Conservation (phyloP, 1,284 basidiomycete genomes). For the Cutaneotrichosporon dermatis region DNA sequence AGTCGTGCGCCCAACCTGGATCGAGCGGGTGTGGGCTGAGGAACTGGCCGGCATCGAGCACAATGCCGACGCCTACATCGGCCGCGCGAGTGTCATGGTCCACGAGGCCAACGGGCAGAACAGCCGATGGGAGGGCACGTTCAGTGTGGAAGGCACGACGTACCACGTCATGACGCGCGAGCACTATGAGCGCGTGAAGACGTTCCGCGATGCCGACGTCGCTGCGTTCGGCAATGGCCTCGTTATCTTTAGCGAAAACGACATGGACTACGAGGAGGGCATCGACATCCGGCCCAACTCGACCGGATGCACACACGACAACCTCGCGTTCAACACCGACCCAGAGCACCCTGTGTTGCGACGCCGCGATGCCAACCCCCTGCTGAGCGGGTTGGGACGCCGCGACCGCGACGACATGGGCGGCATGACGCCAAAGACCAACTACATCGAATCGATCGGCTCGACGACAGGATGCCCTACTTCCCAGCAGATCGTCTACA, state of each 20-base stretch:
- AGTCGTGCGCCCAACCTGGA: constrained; percentile 57
- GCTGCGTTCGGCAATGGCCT: constrained; percentile 55
- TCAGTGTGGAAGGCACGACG: constrained; percentile 62
- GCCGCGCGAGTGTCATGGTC: constrained; percentile 68
- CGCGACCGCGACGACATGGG: constrained; percentile 28
- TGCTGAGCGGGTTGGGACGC: neutral
- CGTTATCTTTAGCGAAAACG: constrained; percentile 59
- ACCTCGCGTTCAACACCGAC: constrained; percentile 63
- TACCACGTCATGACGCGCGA: constrained; percentile 70
- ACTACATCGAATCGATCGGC: constrained; percentile 66
- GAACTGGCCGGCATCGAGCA: constrained; percentile 25
- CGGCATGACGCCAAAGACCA: constrained; percentile 42
- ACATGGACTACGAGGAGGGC: constrained; percentile 41
- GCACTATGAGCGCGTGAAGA: constrained; percentile 60
- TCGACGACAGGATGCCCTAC: constrained; percentile 67
- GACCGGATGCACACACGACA: constrained; percentile 63
- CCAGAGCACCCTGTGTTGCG: constrained; percentile 55
- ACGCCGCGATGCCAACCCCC: constrained; percentile 1
- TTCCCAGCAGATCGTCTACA: constrained; percentile 65
- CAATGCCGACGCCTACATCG: constrained; percentile 50
- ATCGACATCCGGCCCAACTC: constrained; percentile 6
- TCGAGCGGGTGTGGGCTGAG: constrained; percentile 44
- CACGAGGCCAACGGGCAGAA: constrained; percentile 55
- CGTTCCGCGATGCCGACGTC: constrained; percentile 57
- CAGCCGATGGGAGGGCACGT: constrained; percentile 71